A percentile compares a stretch with the other conserved stretches of the same genome.
Evolutionary conservation across 169 alveolate species (phyloP).

Genomic region (Eimeria zaria): DNA sequence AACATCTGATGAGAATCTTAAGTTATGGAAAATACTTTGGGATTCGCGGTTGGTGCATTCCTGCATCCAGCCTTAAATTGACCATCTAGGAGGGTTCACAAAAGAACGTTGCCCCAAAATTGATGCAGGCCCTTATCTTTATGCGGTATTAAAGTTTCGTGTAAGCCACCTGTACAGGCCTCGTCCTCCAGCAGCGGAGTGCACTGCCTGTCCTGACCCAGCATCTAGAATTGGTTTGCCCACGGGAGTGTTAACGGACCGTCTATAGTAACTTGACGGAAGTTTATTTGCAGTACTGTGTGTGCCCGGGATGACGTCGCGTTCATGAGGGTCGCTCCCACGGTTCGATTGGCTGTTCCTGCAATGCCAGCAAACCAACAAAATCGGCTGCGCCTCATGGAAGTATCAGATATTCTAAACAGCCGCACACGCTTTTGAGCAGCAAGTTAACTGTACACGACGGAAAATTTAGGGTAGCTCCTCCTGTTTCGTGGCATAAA

Average conservation of each 20-base stretch:
- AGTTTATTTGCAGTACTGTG: conserved; percentile 95
- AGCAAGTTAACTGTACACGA: not conserved
- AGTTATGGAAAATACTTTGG: not conserved
- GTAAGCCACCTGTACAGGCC: not conserved
- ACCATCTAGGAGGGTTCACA: not conserved
- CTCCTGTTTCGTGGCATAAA: not conserved
- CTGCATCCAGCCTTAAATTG: not conserved
- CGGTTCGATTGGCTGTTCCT: conserved; percentile 92
- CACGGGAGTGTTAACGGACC: not conserved
- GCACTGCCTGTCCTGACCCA: not conserved
- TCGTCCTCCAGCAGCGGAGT: not conserved
- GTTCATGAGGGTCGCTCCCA: conserved; percentile 96
- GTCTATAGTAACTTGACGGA: conserved; percentile 87
- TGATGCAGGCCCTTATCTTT: not conserved
- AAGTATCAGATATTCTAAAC: not conserved
- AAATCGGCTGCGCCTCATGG: not conserved
- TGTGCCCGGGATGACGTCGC: conserved; percentile 96
- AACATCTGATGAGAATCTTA: not conserved
- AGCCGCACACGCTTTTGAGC: not conserved
- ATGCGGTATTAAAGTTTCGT: not conserved
- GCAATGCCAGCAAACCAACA: not conserved
- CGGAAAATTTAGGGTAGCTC: not conserved
- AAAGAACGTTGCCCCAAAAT: not conserved
- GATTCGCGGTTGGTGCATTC: not conserved
- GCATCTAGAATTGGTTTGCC: not conserved